phyloP scores from a whole-genome alignment of 768 basidiomycete genomes.

The Chalciporus piperatus region DNA sequence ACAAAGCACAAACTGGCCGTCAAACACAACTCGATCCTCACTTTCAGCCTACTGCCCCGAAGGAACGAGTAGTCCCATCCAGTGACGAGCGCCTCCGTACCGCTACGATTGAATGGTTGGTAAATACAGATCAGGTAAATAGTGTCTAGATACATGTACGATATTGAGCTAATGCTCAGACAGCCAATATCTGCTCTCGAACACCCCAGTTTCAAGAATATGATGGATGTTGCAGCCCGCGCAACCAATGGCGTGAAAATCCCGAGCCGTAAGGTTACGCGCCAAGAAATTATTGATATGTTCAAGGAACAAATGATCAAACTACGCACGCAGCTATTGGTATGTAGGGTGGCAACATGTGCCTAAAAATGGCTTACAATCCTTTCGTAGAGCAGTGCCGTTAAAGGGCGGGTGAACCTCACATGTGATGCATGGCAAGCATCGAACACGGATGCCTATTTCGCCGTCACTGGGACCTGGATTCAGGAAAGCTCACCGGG shows the following conservation, averaged over 20 bases:
- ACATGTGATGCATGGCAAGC: too few species aligned
- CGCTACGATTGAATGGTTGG: conserved; percentile 37
- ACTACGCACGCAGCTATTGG: neutral
- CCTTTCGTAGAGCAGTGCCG: too few species aligned
- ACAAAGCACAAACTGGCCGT: neutral
- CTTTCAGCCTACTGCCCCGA: neutral
- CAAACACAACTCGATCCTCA: neutral
- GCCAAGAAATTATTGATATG: neutral
- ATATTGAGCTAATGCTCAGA: neutral
- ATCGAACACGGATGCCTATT: too few species aligned
- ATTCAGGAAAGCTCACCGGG: too few species aligned
- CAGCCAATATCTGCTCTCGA: conserved; percentile 34
- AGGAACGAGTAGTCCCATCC: conserved; percentile 26
- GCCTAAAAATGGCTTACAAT: too few species aligned
- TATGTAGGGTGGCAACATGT: neutral
- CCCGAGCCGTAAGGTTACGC: neutral
- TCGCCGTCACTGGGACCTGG: too few species aligned
- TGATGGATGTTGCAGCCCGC: neutral
- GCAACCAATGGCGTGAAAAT: conserved; percentile 21
- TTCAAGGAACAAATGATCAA: neutral
- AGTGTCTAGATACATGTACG: neutral
- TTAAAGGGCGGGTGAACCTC: too few species aligned
- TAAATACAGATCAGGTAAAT: conserved; percentile 38
- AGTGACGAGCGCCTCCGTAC: conserved; percentile 25
- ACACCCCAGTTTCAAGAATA: conserved; percentile 22